phyloP scores from a whole-genome alignment of 805 yeast species.

The Schwanniomyces vanrijiae region DNA sequence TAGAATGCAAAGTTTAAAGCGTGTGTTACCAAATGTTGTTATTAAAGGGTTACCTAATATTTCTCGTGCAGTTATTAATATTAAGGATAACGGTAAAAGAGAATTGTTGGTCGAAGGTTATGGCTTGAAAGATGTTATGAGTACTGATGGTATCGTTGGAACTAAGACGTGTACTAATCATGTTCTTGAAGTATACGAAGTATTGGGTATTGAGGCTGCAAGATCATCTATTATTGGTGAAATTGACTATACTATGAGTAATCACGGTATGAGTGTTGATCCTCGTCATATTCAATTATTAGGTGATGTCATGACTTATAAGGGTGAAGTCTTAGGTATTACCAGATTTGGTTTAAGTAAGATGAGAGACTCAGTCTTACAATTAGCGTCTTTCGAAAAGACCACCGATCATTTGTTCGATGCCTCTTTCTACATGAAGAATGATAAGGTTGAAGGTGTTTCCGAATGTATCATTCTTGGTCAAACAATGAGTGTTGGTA shows the following conservation, averaged over 20 bases:
- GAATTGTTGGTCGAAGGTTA: conserved; percentile 97
- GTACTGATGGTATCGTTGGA: conserved; percentile 95
- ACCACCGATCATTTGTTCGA: conserved; percentile 98
- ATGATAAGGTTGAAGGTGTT: conserved; percentile 94
- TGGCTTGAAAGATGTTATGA: conserved; percentile 94
- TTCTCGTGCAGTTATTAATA: conserved; percentile 94
- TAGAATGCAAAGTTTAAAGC: conserved; percentile 84
- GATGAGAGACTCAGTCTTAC: conserved; percentile 97
- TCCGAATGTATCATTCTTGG: conserved; percentile 97
- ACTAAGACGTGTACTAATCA: conserved; percentile 87
- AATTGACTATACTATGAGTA: conserved; percentile 96
- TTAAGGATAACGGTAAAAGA: conserved; percentile 79
- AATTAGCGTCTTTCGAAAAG: conserved; percentile 95
- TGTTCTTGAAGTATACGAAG: conserved; percentile 82
- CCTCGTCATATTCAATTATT: conserved; percentile 97
- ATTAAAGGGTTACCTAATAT: conserved; percentile 93
- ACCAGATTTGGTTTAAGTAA: conserved; percentile 97
- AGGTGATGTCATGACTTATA: conserved; percentile 98
- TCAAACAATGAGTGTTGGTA: conserved; percentile 96
- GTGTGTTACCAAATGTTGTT: conserved; percentile 82
- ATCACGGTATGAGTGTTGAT: conserved; percentile 99
- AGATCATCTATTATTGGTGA: conserved; percentile 89
- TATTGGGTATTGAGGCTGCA: conserved; percentile 97
- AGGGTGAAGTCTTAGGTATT: conserved; percentile 97
- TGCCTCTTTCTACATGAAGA: conserved; percentile 97